phyloP scores from a whole-genome alignment of 148 eudicot genomes.

The Nepenthes gracilis region DNA sequence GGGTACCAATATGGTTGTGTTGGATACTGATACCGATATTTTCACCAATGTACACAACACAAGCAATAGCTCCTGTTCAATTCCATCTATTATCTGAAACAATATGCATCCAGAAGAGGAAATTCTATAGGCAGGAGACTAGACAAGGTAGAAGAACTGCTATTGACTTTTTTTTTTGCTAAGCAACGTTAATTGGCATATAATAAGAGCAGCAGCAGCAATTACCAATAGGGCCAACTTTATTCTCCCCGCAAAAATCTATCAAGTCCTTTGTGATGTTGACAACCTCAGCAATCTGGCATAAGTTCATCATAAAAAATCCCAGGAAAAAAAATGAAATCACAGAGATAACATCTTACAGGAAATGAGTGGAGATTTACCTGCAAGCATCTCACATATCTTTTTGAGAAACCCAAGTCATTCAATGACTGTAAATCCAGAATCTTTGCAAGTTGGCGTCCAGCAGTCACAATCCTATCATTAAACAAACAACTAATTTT shows the following conservation, averaged over 20 bases:
- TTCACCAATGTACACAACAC: no score
- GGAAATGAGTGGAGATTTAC: conserved; percentile 13
- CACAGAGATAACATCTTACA: neutral
- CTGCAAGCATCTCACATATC: conserved; percentile 97
- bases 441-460: conserved; percentile 77
- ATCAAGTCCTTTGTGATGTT: conserved; percentile 90
- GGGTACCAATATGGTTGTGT: no score
- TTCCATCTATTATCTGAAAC: no score
- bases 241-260: conserved; percentile 62
- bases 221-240: conserved; percentile 85
- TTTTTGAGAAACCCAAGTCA: conserved; percentile 91
- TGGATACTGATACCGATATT: no score
- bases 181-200: neutral
- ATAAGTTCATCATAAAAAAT: neutral
- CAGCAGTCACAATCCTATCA: conserved; percentile 71
- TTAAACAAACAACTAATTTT: neutral
- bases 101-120: no score
- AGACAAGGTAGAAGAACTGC: no score
- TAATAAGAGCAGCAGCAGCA: conserved; percentile 4
- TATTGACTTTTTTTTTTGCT: no score
- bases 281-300: conserved; percentile 92
- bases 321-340: neutral
- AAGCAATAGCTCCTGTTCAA: no score
- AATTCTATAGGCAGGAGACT: no score
- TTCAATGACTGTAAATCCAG: conserved; percentile 73